Base-by-base conservation (phyloP, 331 rosid species). In the Quercus phellos region DNA sequence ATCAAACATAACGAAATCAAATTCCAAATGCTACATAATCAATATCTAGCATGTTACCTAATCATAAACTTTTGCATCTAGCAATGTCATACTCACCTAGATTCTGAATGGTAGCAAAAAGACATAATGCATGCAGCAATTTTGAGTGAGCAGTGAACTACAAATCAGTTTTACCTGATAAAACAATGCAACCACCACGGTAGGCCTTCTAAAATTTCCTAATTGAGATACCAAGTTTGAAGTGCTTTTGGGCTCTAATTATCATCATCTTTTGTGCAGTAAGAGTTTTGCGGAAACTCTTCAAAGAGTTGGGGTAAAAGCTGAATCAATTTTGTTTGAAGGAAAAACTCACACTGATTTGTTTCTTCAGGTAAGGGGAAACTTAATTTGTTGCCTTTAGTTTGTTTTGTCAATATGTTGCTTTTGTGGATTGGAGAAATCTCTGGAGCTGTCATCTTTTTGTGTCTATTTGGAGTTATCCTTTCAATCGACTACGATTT, bases 261-360 rank as follows among this genome's bases (percentile, higher is more conserved):
- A 54, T 80, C 79, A 42, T 50, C 16, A 56, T 79, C 54, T 76
- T 78, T 81, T 80, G 4, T 86, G 68, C 96, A 94, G 99, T 79
- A 85, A 58, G 79, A 82, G 84, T 72, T 94, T 92, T 80, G 89
- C 98, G 22, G 98, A 94, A 75, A 80, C 97, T 76, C 98, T 94
- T 76, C 81, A 76, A 69, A 81, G 75, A 51, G 77, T 86, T 79
- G 98, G 99, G 89, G 97, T 82, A 56, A 85, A 78, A 84, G 90
- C 99, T 42, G 86, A 91, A 61, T 12, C 93, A 59, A 72, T 92
- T 86, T 80, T 94, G 64, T 94, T 92, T 61, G 96, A 88, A 73
- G 97, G 90, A 59, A 94, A 91, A 87, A 92, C 97, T 22, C 99
- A 94, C 76, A 94, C 99, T 17, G 99, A 94, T 81, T 78, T 94